phyloP scores from a whole-genome alignment of 2,329 filamentous ascomycete genomes.

The Chaetomium strumarium region DNA sequence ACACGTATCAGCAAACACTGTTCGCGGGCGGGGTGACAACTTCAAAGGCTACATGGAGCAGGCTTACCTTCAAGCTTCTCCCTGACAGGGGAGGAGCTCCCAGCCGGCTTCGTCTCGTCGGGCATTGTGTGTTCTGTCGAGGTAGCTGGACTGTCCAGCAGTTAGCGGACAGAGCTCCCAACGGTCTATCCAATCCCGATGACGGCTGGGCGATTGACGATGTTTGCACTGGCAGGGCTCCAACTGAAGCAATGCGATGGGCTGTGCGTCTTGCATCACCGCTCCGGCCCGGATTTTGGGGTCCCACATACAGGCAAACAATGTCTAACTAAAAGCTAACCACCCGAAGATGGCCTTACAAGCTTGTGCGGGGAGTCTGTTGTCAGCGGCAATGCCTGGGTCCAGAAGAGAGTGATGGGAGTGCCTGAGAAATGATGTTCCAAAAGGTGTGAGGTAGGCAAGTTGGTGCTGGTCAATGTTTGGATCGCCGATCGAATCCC shows the following conservation, averaged over 20 bases:
- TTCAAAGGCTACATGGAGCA: neutral
- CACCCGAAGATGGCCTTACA: slow-evolving; percentile 1
- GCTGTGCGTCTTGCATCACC: slow-evolving; percentile 4
- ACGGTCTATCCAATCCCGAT: neutral
- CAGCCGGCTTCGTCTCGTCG: slow-evolving; percentile 32
- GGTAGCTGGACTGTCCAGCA: neutral
- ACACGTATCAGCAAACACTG: slow-evolving; percentile 13
- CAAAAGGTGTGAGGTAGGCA: neutral
- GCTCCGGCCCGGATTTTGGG: slow-evolving; percentile 1
- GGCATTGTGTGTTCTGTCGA: slow-evolving; percentile 19
- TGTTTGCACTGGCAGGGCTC: neutral
- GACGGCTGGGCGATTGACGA: neutral
- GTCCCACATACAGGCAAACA: slow-evolving; percentile 17
- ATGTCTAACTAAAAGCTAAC: slow-evolving; percentile 2
- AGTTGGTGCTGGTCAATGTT: neutral
- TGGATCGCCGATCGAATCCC: neutral
- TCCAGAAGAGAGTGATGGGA: neutral
- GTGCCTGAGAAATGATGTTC: neutral
- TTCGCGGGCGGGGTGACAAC: neutral
- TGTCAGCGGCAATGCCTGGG: neutral
- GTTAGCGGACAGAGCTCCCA: neutral
- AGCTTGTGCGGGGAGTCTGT: neutral
- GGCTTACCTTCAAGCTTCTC: slow-evolving; percentile 71
- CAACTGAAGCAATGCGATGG: neutral
- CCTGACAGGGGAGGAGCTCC: slow-evolving; percentile 38